Evolutionary conservation across 176 grass and related monocot species (phyloP).

Genomic region (Zoysia japonica): DNA sequence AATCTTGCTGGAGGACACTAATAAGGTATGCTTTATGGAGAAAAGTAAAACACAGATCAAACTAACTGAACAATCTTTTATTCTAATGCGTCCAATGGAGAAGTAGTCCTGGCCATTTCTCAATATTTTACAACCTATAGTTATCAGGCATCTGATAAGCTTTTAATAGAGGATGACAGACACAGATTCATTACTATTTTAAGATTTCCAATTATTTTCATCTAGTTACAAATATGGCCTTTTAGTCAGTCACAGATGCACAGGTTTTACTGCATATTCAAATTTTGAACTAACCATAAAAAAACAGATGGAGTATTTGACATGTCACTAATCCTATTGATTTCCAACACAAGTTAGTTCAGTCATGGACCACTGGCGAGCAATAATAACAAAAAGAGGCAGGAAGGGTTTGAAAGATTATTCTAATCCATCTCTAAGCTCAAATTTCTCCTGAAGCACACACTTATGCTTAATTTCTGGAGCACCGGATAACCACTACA

Average conservation of each 20-base stretch:
- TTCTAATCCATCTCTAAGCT: slow-evolving; percentile 9
- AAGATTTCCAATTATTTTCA: slow-evolving; percentile 9
- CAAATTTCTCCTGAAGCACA: slow-evolving; percentile 18
- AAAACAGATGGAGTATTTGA: not conserved
- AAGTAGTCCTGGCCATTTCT: not conserved
- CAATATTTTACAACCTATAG: not conserved
- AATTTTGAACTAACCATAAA: no score
- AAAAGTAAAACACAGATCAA: not conserved
- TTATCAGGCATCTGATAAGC: slow-evolving; percentile 2
- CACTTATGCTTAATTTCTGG: not conserved
- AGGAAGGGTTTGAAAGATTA: not conserved
- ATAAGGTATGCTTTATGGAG: not conserved
- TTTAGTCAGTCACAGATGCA: not conserved
- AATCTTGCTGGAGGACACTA: not conserved
- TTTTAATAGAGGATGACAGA: not conserved
- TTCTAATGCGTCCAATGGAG: slow-evolving; percentile 7
- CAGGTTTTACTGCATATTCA: not conserved
- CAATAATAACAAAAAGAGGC: not conserved
- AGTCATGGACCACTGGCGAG: slow-evolving; percentile 6
- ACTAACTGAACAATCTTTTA: slow-evolving; percentile 17
- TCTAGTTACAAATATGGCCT: not conserved
- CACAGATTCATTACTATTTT: not conserved
- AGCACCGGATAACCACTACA: slow-evolving; percentile 2
- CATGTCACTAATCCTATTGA: not conserved
- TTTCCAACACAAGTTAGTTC: slow-evolving; percentile 25